Evolutionary conservation across 345 rosid species (phyloP).

Genomic region (Cardamine chenopodiifolia): DNA sequence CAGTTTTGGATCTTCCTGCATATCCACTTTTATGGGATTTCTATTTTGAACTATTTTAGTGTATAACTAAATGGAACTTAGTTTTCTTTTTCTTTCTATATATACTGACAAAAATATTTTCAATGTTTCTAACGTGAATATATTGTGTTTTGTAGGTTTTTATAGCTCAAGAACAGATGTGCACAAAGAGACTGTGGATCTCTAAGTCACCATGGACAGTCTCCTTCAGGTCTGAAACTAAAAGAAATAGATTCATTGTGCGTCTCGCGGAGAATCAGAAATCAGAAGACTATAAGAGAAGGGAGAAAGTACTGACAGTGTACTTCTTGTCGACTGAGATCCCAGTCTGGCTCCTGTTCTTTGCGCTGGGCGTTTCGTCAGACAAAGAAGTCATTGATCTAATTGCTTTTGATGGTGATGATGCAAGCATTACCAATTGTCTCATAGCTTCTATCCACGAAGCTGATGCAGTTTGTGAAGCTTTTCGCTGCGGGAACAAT

Average conservation of each 20-base stretch:
- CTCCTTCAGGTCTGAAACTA: conserved; percentile 64
- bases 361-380: conserved; percentile 76
- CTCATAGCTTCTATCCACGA: conserved; percentile 66
- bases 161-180: conserved; percentile 86
- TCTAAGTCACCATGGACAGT: conserved; percentile 68
- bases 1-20: conserved; percentile 1
- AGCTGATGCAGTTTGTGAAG: conserved; percentile 62
- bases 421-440: conserved; percentile 59
- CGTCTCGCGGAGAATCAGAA: conserved; percentile 53
- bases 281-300: conserved; percentile 56
- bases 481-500: conserved; percentile 51
- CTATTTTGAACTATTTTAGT: conserved; percentile 20
- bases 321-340: conserved; percentile 77
- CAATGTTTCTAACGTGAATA: conserved; percentile 17
- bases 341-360: conserved; percentile 83
- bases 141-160: conserved; percentile 60
- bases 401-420: conserved; percentile 56
- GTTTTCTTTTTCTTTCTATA: not conserved
- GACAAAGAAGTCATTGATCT: conserved; percentile 71
- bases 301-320: conserved; percentile 66
- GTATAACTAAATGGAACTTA: conserved; percentile 10
- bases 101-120: not conserved
- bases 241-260: conserved; percentile 65
- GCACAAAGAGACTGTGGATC: conserved; percentile 80
- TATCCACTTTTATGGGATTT: not conserved